These are phyloP conservation scores for Solanum hybrid DNA, from an alignment of 305 asterid species.

Conservation along the genomic window DNA sequence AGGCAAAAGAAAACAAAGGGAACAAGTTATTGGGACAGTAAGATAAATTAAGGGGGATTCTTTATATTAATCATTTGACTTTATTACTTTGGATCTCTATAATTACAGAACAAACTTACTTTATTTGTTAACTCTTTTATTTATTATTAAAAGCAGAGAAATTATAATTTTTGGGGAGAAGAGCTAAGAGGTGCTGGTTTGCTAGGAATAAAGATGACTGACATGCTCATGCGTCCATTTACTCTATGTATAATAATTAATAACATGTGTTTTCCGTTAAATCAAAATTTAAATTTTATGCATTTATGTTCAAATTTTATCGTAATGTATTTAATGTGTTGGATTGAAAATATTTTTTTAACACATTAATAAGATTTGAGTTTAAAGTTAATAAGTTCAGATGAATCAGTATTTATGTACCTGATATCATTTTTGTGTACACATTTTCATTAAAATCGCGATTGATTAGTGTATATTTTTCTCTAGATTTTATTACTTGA, in stretches of 20 bases:
- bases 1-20: not conserved
- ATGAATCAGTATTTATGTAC: not conserved
- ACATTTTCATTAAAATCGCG: no score
- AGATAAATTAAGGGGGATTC: not conserved
- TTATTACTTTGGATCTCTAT: not conserved
- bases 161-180: not conserved
- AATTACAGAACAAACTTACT: not conserved
- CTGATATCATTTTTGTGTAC: not conserved
- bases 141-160: not conserved
- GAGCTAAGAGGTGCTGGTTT: not conserved
- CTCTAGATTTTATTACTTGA: no score
- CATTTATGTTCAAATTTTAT: fast-evolving
- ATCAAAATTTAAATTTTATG: not conserved
- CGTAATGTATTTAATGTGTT: not conserved
- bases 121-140: not conserved
- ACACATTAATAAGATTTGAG: not conserved
- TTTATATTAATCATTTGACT: not conserved
- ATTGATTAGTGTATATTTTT: no score
- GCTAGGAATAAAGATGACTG: not conserved
- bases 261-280: fast-evolving
- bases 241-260: not conserved
- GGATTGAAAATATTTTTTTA: not conserved
- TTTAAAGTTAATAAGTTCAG: not conserved
- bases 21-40: not conserved
- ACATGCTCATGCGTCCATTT: not conserved